Evolutionary conservation across 768 basidiomycete genomes (phyloP), one percentile per base, ranked within the genome.

Genomic region (Leccinum uliginosum): DNA sequence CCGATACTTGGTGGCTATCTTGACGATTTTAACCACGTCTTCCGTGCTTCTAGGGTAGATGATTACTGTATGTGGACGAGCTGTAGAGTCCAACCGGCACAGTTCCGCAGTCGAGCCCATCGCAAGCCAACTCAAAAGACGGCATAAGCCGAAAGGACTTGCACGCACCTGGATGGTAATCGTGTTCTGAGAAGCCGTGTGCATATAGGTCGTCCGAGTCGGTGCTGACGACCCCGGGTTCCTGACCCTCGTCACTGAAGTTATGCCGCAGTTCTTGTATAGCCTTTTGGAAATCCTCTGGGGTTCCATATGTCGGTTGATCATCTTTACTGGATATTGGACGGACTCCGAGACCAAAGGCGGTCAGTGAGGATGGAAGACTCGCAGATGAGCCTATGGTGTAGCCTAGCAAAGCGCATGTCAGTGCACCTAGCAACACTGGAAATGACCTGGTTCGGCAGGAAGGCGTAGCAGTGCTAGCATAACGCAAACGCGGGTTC

Each of bases 1-100:
- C 26, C 76, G 77, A 72, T 85, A 87, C 69, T 85, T 85, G 40
- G 78, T 80, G 3, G 93, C 88, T 47, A 89, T 78, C 57, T 86
- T 82, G 49, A 95, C 87, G 49, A 93, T 79, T 61, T 82, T 78
- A 40, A 87, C 85, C 1, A 96, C 91, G 60, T 96, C 93, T 59
- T 91, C 87, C 0, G 93, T 95, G 23, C 76, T 80, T 15, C 71
- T 62, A 0, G 87, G 86, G 63, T 83, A 86, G 3, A 88, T 82
- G 1, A 89, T 78, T 6, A 87, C 83, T 40, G 77, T 83, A 49
- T 84, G 86, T 7, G 67, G 63, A 29, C 70, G 65, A 49, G 72
- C 82, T 82, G 49, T 35, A 24, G 26, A 47, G 24, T 17, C 29
- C 48, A 50, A 7, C 3, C 54, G 14, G 7, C 23, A 0, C 29